Evolutionary conservation across 176 grass and related monocot species (phyloP), one percentile per base, ranked within the genome.

Genomic region (Lolium rigidum): DNA sequence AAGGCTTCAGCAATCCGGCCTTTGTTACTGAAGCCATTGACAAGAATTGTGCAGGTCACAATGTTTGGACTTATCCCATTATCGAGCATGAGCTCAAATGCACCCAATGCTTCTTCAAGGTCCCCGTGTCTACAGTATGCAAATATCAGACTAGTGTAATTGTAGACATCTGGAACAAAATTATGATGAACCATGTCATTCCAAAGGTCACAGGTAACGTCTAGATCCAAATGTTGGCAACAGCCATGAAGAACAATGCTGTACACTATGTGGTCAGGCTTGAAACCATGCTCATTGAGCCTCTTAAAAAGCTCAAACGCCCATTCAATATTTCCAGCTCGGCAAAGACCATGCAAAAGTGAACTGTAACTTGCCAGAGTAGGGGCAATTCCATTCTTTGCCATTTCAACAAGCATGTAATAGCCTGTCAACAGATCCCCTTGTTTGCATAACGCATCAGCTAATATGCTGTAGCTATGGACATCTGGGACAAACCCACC

Each of bases 61-160:
- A 90, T 88, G 88, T 77, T 97, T 28, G 92, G 94, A 54, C 73
- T 76, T 57, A 92, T 35, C 49, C 88, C 83, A 80, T 85, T 85
- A 50, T 79, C 80, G 76, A 97, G 80, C 94, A 97, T 94, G 72
- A 87, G 55, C 48, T 92, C 86, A 87, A 97, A 92, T 61, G 84
- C 76, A 15, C 66, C 67, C 50, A 87, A 77, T 72, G 94, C 92
- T 84, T 94, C 92, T 75, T 87, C 74, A 28, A 94, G 76, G 82
- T 60, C 85, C 77, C 92, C 79, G 70, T 90, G 87, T 74, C 66
- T 93, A 77, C 88, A 93, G 16, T 89, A 90, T 59, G 79, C 90
- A 87, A 92, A 93, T 55, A 97, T 92, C 12, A 89, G 76, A 78
- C 83, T 97, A 4, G 94, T 94, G 68, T 90, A 93, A 76, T 90